These are phyloP conservation scores for Metschnikowia arizonensis DNA, from an alignment of 805 yeast genomes.

Conservation along the genomic window DNA sequence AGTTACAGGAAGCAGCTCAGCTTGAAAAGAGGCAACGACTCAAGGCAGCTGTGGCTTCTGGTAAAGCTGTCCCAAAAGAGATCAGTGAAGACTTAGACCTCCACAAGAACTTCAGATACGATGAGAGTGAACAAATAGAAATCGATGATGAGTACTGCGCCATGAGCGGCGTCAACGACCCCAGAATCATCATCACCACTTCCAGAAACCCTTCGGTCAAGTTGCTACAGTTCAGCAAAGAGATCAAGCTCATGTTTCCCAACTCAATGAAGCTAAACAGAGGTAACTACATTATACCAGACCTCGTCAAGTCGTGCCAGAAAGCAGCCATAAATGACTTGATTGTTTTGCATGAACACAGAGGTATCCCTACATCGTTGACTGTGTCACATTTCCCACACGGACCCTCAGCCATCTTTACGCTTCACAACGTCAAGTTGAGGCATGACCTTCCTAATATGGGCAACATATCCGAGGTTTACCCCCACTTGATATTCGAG, in stretches of 20 bases:
- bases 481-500: constrained; percentile 92
- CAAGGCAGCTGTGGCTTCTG: constrained; percentile 84
- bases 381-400: constrained; percentile 95
- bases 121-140: constrained; percentile 64
- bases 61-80: constrained; percentile 86
- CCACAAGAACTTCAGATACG: constrained; percentile 79
- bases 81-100: constrained; percentile 80
- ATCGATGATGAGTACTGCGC: constrained; percentile 93
- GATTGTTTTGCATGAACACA: constrained; percentile 85
- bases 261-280: constrained; percentile 85
- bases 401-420: constrained; percentile 94
- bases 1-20: constrained; percentile 81
- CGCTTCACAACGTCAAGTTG: constrained; percentile 88
- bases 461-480: constrained; percentile 86
- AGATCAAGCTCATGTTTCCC: constrained; percentile 83
- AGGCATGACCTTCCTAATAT: constrained; percentile 86
- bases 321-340: constrained; percentile 79
- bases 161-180: constrained; percentile 83
- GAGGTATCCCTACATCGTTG: constrained; percentile 95
- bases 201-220: constrained; percentile 86
- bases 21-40: constrained; percentile 84
- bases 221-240: constrained; percentile 88
- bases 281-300: constrained; percentile 87
- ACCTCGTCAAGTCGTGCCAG: constrained; percentile 78
- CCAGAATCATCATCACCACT: constrained; percentile 88